A percentile compares a stretch with the other conserved stretches of the same genome.
Conservation (phyloP, 345 rosid genomes). For the Eucalyptus brandiana region DNA sequence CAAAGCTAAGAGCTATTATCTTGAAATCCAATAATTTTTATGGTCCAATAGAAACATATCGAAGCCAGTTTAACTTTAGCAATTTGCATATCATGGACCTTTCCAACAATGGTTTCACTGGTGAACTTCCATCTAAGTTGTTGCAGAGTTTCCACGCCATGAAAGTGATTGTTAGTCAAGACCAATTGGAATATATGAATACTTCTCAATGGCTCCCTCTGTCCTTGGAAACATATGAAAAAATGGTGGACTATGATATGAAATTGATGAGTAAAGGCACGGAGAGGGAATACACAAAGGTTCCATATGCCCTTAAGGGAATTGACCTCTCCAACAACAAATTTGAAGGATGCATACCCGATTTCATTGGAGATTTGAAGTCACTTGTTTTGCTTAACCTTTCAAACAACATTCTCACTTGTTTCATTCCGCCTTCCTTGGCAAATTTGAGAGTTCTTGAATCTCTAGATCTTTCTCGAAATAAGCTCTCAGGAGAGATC, state of each 20-base stretch:
- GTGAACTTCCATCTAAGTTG: background rate
- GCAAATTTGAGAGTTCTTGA: background rate
- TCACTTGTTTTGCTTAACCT: background rate
- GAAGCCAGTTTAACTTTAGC: background rate
- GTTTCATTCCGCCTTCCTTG: background rate
- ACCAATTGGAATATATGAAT: background rate
- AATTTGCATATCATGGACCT: background rate
- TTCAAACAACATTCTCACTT: background rate
- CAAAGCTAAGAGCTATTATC: background rate
- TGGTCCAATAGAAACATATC: background rate
- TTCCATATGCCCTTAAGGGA: background rate
- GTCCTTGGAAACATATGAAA: rapidly evolving
- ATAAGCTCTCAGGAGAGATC: background rate
- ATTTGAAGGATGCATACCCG: background rate
- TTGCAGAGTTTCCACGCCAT: background rate
- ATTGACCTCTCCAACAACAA: background rate
- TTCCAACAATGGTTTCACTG: background rate
- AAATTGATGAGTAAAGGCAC: background rate
- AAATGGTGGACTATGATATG: rapidly evolving
- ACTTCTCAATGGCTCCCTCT: background rate
- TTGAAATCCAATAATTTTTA: background rate
- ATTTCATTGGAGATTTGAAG: background rate
- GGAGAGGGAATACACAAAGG: background rate
- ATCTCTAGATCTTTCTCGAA: background rate
- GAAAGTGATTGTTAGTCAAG: background rate